Base-by-base conservation (phyloP, 2,329 filamentous ascomycete genomes). In the Pseudocercospora macadamiae region DNA sequence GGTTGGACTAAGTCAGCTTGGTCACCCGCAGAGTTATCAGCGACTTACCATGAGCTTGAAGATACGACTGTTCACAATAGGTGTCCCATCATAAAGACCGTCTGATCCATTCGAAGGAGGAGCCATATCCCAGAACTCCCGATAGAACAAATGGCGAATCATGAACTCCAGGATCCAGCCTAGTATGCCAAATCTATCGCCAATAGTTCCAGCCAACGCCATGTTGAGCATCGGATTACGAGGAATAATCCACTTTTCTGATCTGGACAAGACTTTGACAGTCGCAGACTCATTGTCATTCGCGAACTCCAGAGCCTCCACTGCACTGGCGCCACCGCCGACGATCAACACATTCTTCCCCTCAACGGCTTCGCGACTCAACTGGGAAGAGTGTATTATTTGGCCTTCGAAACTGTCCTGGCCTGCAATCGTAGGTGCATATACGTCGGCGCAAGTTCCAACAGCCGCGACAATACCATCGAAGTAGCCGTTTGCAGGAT, bases 281-380 rank as follows among this genome's bases (percentile, higher is more conserved):
- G 90, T 85, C 4, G 79, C 77, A 0, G 90, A 90, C 2, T 86
- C 81, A 48, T 86, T 83, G 14, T 84, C 78, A 14, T 86, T 83
- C 1, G 89, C 90, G 65, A 90, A 95, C 69, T 96, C 90, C 18
- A 96, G 79, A 0, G 89, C 90, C 72, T 96, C 91, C 2, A 96
- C 87, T 2, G 90, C 91, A 55, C 87, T 91, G 9, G 91, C 91
- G 1, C 91, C 91, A 6, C 90, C 90, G 3, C 91, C 91, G 55
- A 96, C 86, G 53, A 96, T 83, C 51, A 88, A 82, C 16, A 96
- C 83, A 8, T 85, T 89, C 76, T 95, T 96, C 25, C 82, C 89
- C 67, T 87, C 85, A 19, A 87, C 89, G 16, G 86, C 75, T 63
- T 89, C 88, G 1, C 88, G 88, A 19, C 90, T 89, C 1, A 96